Percentiles rank a stretch among this genome's conserved stretches.
Evolutionary conservation across 2,329 filamentous ascomycete genomes (phyloP).

Genomic region (Colletotrichum echinochloae): DNA sequence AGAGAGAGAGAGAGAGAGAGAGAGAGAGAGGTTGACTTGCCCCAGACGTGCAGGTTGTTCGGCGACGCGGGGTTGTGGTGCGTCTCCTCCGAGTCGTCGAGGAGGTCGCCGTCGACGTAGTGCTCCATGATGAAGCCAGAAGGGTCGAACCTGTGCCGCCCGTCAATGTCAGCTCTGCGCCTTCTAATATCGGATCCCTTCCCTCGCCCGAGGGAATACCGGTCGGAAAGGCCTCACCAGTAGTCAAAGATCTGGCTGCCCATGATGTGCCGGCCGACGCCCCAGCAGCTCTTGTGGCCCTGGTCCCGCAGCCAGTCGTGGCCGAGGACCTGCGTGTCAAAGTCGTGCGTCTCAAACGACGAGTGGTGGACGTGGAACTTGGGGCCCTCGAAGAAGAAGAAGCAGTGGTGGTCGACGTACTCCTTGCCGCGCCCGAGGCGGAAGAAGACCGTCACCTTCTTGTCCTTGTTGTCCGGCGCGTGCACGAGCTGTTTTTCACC

Average conservation of each 20-base stretch:
- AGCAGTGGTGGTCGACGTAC: conserved; percentile 63
- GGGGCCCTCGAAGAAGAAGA: conserved; percentile 62
- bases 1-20: too few species aligned
- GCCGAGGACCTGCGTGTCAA: conserved; percentile 76
- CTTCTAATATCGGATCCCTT: not conserved
- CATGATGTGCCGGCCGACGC: conserved; percentile 76
- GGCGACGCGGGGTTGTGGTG: conserved; percentile 55
- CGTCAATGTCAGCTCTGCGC: not conserved
- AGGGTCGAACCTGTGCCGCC: conserved; percentile 65
- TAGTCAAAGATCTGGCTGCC: conserved; percentile 74
- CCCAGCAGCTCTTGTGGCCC: conserved; percentile 76
- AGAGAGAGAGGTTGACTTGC: conserved; percentile 43
- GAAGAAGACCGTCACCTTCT: conserved; percentile 60
- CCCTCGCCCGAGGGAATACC: too few species aligned
- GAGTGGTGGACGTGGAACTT: conserved; percentile 73
- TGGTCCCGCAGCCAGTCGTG: conserved; percentile 75
- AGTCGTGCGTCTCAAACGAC: conserved; percentile 78
- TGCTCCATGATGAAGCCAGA: conserved; percentile 74
- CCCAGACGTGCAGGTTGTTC: conserved; percentile 61
- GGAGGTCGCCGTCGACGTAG: conserved; percentile 77
- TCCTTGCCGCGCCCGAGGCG: conserved; percentile 58
- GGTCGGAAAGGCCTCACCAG: conserved; percentile 40
- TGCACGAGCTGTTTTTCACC: conserved; percentile 39
- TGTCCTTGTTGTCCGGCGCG: conserved; percentile 41
- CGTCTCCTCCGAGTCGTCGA: conserved; percentile 65